Conservation (phyloP, 768 basidiomycete genomes). For the Ramaria sp. region DNA sequence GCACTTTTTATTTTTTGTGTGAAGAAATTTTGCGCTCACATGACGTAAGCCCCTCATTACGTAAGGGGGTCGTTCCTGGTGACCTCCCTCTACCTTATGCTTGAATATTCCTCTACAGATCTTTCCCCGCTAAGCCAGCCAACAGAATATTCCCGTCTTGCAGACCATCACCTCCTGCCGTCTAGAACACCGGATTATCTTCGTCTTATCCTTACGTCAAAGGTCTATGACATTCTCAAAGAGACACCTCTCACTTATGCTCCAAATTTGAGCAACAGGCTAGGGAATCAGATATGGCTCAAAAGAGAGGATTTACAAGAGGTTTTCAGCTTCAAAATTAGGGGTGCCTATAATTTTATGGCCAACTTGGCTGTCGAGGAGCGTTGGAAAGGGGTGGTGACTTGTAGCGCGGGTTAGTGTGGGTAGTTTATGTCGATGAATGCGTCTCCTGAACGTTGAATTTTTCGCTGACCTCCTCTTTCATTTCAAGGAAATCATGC, state of each 20-base stretch:
- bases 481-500: constrained; percentile 80
- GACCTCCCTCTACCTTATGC: no score
- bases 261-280: constrained; percentile 70
- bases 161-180: constrained; percentile 52
- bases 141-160: constrained; percentile 50
- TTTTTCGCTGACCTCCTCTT: background rate
- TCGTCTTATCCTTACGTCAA: constrained; percentile 76
- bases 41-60: no score
- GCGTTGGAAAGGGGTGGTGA: constrained; percentile 94
- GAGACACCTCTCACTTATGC: constrained; percentile 88
- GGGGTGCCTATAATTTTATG: constrained; percentile 99
- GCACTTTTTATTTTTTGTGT: no score
- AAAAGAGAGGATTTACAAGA: constrained; percentile 96
- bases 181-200: constrained; percentile 77
- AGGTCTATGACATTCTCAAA: constrained; percentile 81
- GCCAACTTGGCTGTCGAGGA: constrained; percentile 78
- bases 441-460: constrained; percentile 1
- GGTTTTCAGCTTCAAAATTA: constrained; percentile 98
- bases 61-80: no score
- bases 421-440: constrained; percentile 23
- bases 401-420: constrained; percentile 94
- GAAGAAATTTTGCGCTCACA: no score
- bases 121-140: constrained; percentile 38
- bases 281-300: constrained; percentile 91
- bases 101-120: constrained; percentile 59